Evolutionary conservation across 139 green algal genomes (phyloP).

Genomic region (Chlamydomonas asymmetrica): DNA sequence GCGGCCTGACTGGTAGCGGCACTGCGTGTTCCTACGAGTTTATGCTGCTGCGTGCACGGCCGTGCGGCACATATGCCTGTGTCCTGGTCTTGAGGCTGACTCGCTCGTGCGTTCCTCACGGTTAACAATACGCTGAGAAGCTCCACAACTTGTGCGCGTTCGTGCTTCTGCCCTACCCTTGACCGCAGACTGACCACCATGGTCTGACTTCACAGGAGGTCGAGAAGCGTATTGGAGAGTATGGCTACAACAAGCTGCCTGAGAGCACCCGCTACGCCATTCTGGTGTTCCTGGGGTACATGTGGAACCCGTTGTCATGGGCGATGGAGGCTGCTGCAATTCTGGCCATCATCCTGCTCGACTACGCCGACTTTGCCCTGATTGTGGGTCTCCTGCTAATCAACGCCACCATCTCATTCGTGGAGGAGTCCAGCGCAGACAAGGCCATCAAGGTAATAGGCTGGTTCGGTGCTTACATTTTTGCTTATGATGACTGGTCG

Average conservation of each 20-base stretch:
- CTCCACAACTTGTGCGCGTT: background rate
- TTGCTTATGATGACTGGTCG: too few species aligned
- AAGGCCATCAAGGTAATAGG: constrained; percentile 72
- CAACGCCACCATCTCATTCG: constrained; percentile 80
- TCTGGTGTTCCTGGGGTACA: constrained; percentile 68
- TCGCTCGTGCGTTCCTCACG: too few species aligned
- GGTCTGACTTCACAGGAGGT: constrained; percentile 48
- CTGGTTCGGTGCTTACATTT: too few species aligned
- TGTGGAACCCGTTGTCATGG: constrained; percentile 87
- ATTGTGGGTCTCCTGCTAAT: constrained; percentile 71
- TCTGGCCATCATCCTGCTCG: constrained; percentile 79
- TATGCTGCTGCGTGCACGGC: too few species aligned
- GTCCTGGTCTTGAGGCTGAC: too few species aligned
- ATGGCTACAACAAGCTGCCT: constrained; percentile 82
- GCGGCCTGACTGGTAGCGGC: background rate
- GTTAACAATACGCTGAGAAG: background rate
- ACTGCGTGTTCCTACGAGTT: too few species aligned
- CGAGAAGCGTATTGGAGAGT: constrained; percentile 59
- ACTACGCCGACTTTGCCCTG: constrained; percentile 80
- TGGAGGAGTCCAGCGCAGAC: constrained; percentile 78
- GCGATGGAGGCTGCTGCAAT: constrained; percentile 86
- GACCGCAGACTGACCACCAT: constrained; percentile 2
- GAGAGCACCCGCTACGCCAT: constrained; percentile 68
- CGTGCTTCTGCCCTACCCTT: background rate
- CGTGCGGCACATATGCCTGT: too few species aligned